These are phyloP conservation scores for Xylaria polymorpha DNA, from an alignment of 2,329 filamentous ascomycete genomes.

Conservation along the genomic window DNA sequence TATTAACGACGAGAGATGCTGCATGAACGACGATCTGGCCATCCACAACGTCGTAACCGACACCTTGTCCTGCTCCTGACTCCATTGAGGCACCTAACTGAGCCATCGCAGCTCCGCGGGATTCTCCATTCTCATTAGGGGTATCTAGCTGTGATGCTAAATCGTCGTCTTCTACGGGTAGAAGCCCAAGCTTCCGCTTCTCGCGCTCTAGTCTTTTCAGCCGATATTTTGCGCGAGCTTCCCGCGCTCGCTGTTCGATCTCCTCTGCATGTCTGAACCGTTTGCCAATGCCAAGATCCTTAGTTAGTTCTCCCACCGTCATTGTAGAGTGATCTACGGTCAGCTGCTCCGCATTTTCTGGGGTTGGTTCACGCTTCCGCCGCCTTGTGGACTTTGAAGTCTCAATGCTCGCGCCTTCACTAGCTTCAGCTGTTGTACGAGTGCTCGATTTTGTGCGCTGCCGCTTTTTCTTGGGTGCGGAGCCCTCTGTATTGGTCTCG, in stretches of 20 bases:
- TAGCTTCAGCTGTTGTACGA: constrained; percentile 36
- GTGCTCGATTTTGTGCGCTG: constrained; percentile 43
- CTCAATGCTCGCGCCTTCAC: constrained; percentile 41
- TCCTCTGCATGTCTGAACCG: constrained; percentile 79
- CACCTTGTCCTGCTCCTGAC: constrained; percentile 47
- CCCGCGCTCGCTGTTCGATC: constrained; percentile 74
- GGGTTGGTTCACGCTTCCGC: constrained; percentile 64
- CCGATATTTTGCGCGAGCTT: constrained; percentile 51
- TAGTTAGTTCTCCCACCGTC: constrained; percentile 79
- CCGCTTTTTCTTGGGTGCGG: constrained; percentile 51
- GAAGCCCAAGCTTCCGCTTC: constrained; percentile 51
- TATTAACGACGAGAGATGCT: constrained; percentile 73
- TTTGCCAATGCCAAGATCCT: constrained; percentile 76
- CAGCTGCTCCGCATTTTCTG: constrained; percentile 71
- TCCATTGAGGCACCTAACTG: constrained; percentile 43
- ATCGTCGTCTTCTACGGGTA: constrained; percentile 40
- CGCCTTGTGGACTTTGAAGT: constrained; percentile 42
- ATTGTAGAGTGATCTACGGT: constrained; percentile 73
- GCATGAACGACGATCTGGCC: constrained; percentile 79
- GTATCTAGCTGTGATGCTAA: constrained; percentile 36
- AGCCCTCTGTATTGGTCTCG: constrained; percentile 25
- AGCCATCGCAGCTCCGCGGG: constrained; percentile 39
- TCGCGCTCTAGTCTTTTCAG: constrained; percentile 54
- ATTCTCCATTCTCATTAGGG: constrained; percentile 42
- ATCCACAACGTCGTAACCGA: constrained; percentile 68